Evolutionary conservation across 2,329 filamentous ascomycete species (phyloP).

Genomic region (Dactylellina drechsleri): DNA sequence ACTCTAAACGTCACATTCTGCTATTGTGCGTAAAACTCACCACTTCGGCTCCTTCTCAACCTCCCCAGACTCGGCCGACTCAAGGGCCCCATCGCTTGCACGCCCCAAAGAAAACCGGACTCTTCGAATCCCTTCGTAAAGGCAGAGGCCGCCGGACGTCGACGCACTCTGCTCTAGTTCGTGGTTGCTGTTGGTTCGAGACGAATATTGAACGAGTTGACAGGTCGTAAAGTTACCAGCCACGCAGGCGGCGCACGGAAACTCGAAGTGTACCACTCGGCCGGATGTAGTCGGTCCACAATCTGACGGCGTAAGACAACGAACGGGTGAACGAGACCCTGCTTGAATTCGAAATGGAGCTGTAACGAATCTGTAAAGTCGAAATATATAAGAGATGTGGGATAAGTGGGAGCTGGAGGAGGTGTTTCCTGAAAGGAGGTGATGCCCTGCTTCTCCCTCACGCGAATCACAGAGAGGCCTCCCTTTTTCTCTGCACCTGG

Average conservation of each 20-base stretch:
- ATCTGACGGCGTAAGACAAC: no score
- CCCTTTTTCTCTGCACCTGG: background rate
- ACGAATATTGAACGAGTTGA: background rate
- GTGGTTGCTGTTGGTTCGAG: background rate
- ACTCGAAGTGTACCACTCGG: background rate
- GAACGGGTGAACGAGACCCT: no score
- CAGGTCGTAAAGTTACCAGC: background rate
- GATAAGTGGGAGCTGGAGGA: no score
- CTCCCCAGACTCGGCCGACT: slow-evolving; percentile 54
- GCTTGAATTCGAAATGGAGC: background rate
- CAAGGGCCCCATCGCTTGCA: slow-evolving; percentile 44
- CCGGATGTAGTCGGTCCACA: slow-evolving; percentile 18
- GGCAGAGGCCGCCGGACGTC: background rate
- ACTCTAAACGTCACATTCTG: slow-evolving; percentile 5
- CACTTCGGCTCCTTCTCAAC: slow-evolving; percentile 54
- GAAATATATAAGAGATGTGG: background rate
- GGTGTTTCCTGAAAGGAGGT: no score
- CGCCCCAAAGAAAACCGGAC: background rate
- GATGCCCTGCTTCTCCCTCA: background rate
- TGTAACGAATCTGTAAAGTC: background rate
- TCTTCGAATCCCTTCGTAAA: background rate
- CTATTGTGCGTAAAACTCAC: slow-evolving; percentile 32
- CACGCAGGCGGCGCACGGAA: background rate
- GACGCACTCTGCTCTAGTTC: background rate
- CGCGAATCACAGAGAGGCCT: background rate